phyloP scores from a whole-genome alignment of 768 basidiomycete genomes.

The Asterophora lycoperdoides region DNA sequence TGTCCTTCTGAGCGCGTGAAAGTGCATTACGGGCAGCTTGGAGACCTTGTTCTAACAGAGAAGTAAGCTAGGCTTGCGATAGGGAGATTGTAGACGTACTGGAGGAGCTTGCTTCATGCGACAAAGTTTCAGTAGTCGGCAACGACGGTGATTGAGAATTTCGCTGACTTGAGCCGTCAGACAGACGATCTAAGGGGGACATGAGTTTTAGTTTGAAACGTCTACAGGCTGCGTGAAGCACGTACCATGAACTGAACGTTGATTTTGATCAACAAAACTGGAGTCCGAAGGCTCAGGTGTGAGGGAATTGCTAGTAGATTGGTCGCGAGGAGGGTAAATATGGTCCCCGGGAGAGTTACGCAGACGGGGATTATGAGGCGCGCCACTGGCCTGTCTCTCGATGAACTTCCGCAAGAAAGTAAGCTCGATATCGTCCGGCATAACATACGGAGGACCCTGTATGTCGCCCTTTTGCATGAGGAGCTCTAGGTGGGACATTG shows the following conservation, averaged over 20 bases:
- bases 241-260: slow-evolving; percentile 28
- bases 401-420: slow-evolving; percentile 79
- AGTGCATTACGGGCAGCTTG: slow-evolving; percentile 57
- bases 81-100: slow-evolving; percentile 37
- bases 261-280: slow-evolving; percentile 36
- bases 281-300: slow-evolving; percentile 48
- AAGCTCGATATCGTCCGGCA: slow-evolving; percentile 77
- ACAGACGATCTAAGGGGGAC: slow-evolving; percentile 27
- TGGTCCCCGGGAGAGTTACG: slow-evolving; percentile 45
- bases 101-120: slow-evolving; percentile 55
- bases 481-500: slow-evolving; percentile 82
- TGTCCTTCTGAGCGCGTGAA: slow-evolving; percentile 64
- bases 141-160: slow-evolving; percentile 50
- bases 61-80: slow-evolving; percentile 17
- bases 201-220: slow-evolving; percentile 11
- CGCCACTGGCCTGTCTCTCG: slow-evolving; percentile 69
- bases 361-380: slow-evolving; percentile 77
- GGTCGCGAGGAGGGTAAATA: slow-evolving; percentile 37
- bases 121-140: slow-evolving; percentile 46
- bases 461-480: slow-evolving; percentile 89
- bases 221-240: slow-evolving; percentile 2
- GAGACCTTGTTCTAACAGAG: slow-evolving; percentile 50
- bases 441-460: slow-evolving; percentile 74
- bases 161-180: slow-evolving; percentile 38
- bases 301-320: slow-evolving; percentile 39